Conservation (phyloP, 1,284 basidiomycete species). For the Austroboletus novae-zelandiae region DNA sequence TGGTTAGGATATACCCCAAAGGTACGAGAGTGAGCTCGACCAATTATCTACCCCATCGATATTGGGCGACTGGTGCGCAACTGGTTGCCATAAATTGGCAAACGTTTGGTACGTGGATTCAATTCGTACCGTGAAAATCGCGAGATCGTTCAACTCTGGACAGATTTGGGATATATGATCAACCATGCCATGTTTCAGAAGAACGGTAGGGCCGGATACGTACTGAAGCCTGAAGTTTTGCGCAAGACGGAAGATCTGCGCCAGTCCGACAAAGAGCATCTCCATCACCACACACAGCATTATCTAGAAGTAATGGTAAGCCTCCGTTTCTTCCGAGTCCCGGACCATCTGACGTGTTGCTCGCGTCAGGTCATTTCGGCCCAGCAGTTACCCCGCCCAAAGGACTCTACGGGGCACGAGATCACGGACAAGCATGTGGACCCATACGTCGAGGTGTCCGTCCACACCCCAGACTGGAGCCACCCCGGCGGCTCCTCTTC, state of each 20-base stretch:
- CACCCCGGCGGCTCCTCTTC: conserved; percentile 5
- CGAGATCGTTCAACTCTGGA: too few relatives aligned
- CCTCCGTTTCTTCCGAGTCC: neutral
- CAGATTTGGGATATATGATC: conserved; percentile 85
- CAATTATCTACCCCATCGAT: conserved; percentile 89
- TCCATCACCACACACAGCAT: conserved; percentile 56
- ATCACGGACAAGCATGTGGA: conserved; percentile 60
- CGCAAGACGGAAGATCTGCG: conserved; percentile 57
- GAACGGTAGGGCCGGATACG: conserved; percentile 84
- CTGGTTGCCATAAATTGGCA: conserved; percentile 99
- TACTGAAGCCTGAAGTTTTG: conserved; percentile 85
- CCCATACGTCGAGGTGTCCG: conserved; percentile 76
- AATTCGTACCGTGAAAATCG: too few relatives aligned
- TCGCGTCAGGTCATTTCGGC: conserved; percentile 77
- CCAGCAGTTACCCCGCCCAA: conserved; percentile 84
- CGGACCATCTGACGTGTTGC: neutral
- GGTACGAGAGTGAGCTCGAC: conserved; percentile 79
- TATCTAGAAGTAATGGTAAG: conserved; percentile 63
- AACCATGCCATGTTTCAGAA: conserved; percentile 94
- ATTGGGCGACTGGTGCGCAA: conserved; percentile 90
- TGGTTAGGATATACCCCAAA: conserved; percentile 90
- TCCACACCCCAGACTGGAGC: conserved; percentile 75
- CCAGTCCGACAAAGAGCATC: conserved; percentile 57
- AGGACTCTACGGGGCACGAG: conserved; percentile 63
- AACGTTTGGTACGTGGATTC: conserved; percentile 69